Evolutionary conservation across 2,329 filamentous ascomycete genomes (phyloP), one percentile per base, ranked within the genome.

Genomic region (Pseudonectria foliicola): DNA sequence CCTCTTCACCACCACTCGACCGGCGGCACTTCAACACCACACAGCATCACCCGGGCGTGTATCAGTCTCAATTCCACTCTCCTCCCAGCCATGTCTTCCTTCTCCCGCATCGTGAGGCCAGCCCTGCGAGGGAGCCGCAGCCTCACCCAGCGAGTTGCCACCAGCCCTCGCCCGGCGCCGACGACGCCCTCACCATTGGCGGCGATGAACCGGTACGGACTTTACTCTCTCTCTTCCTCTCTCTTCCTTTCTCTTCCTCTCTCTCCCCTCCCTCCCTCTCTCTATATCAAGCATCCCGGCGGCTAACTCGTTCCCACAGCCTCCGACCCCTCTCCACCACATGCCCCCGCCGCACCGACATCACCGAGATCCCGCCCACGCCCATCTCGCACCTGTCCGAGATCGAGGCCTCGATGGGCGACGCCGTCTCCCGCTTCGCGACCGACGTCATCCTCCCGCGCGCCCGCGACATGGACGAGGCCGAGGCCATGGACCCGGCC

Each of bases 401-500:
- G 64, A 81, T 85, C 39, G 92, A 98, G 66, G 56, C 75, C 11
- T 77, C 92, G 55, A 94, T 98, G 85, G 77, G 81, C 44, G 90
- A 98, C 38, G 75, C 84, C 1, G 90, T 98, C 4, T 79, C 79
- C 51, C 94, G 92, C 63, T 96, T 96, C 54, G 88, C 92, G 45
- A 80, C 77, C 56, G 88, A 95, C 37, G 76, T 88, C 21, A 83
- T 98, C 48, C 77, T 89, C 33, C 92, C 92, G 35, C 90, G 88
- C 61, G 89, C 86, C 10, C 85, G 92, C 38, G 89, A 94, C 13
- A 98, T 98, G 92, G 92, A 98, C 60, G 92, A 98, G 71, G 82
- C 82, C 21, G 92, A 98, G 71, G 64, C 74, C 38, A 96, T 98
- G 92, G 92, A 96, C 60, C 80, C 86, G 0, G 60, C 73, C 2